phyloP scores from a whole-genome alignment of 768 basidiomycete genomes.

The Macrolepiota fuliginosa region DNA sequence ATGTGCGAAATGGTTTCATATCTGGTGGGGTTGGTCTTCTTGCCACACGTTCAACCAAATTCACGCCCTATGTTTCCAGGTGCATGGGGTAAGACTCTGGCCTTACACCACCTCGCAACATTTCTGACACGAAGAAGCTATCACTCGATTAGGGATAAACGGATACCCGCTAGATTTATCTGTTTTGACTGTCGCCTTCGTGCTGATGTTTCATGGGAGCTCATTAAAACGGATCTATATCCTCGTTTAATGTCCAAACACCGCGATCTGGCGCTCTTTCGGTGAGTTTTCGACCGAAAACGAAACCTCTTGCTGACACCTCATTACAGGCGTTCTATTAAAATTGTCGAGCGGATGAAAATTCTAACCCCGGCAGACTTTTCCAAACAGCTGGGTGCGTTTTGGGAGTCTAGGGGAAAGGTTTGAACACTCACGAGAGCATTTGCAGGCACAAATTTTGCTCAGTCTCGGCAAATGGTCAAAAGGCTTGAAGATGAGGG shows the following conservation, averaged over 20 bases:
- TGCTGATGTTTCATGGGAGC: conserved; percentile 65
- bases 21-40: conserved; percentile 49
- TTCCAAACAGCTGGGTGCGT: conserved; percentile 57
- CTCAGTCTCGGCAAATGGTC: conserved; percentile 60
- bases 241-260: conserved; percentile 60
- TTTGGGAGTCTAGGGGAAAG: neutral
- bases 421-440: conserved; percentile 1
- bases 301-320: neutral
- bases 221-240: conserved; percentile 59
- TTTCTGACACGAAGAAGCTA: conserved; percentile 39
- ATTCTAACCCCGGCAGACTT: conserved; percentile 48
- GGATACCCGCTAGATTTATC: conserved; percentile 57
- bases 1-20: conserved; percentile 74
- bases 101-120: neutral
- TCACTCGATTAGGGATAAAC: conserved; percentile 54
- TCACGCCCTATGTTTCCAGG: conserved; percentile 29
- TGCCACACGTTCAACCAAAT: neutral
- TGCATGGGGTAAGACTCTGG: conserved; percentile 52
- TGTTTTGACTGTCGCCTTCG: conserved; percentile 79
- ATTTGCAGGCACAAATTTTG: conserved; percentile 46
- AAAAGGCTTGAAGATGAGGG: conserved; percentile 73
- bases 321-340: conserved; percentile 60
- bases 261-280: conserved; percentile 67
- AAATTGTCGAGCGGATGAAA: conserved; percentile 54
- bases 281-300: conserved; percentile 36